These are phyloP conservation scores for Globisporangium nodosum DNA, from an alignment of 352 stramenopile genomes.

Conservation along the genomic window DNA sequence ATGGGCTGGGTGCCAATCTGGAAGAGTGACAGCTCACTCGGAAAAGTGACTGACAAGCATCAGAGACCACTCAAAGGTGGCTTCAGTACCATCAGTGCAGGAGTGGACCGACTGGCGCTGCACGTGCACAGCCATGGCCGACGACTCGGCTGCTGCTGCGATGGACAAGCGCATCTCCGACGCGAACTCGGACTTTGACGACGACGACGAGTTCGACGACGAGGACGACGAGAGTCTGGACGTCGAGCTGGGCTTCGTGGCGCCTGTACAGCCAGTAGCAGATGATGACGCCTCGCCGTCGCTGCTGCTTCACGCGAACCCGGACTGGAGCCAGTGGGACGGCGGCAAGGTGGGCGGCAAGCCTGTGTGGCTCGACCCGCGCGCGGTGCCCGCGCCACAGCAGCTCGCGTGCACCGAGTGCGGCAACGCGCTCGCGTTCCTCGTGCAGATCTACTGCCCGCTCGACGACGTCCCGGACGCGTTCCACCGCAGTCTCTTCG, in stretches of 20 bases:
- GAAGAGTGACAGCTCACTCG: neutral
- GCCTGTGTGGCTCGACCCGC: slow-evolving; percentile 85
- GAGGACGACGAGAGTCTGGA: slow-evolving; percentile 29
- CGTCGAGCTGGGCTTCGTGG: slow-evolving; percentile 77
- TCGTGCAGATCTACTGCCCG: slow-evolving; percentile 92
- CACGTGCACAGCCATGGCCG: no score
- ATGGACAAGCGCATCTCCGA: slow-evolving; percentile 27
- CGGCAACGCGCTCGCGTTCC: slow-evolving; percentile 51
- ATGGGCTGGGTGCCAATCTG: no score
- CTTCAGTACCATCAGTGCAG: no score
- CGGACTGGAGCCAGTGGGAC: slow-evolving; percentile 89
- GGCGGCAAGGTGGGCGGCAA: slow-evolving; percentile 88
- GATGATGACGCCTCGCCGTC: slow-evolving; percentile 8
- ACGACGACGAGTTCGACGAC: slow-evolving; percentile 28
- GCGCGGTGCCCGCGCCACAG: slow-evolving; percentile 29
- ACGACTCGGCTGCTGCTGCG: neutral
- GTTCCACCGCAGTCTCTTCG: slow-evolving; percentile 92
- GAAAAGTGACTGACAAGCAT: neutral
- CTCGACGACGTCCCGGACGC: slow-evolving; percentile 80
- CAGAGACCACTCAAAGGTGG: no score
- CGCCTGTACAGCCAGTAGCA: slow-evolving; percentile 23
- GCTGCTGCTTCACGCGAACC: slow-evolving; percentile 34
- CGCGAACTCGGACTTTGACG: slow-evolving; percentile 38
- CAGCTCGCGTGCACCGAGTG: slow-evolving; percentile 53
- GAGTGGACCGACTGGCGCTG: no score